phyloP scores from a whole-genome alignment of 1,139 yeast species.

The Pichia sp. region DNA sequence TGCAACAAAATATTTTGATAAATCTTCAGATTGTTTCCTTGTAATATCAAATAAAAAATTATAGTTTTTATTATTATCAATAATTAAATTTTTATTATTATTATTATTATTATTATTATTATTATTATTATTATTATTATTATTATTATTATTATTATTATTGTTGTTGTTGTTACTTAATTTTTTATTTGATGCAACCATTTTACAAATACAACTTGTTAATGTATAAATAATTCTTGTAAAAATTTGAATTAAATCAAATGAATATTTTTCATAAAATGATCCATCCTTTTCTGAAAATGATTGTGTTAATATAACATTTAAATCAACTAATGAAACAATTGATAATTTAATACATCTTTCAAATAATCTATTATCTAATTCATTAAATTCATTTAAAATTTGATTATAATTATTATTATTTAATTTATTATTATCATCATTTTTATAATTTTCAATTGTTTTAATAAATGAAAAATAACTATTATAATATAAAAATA shows the following conservation, averaged over 20 bases:
- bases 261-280: conserved; percentile 15
- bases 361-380: conserved; percentile 8
- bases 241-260: conserved; percentile 23
- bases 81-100: not conserved
- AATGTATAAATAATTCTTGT: conserved; percentile 16
- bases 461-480: conserved; percentile 12
- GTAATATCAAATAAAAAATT: conserved; percentile 10
- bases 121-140: too few relatives aligned
- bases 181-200: conserved; percentile 6
- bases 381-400: conserved; percentile 2
- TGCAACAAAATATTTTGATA: conserved; percentile 9
- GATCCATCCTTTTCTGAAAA: conserved; percentile 16
- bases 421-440: not conserved
- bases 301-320: conserved; percentile 15
- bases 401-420: not conserved
- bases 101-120: too few relatives aligned
- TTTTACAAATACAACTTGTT: conserved; percentile 10
- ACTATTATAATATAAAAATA: conserved; percentile 13
- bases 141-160: too few relatives aligned
- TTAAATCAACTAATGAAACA: conserved; percentile 16
- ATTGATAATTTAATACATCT: conserved; percentile 11
- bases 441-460: not conserved
- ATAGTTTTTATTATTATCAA: conserved; percentile 6
- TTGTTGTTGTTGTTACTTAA: too few relatives aligned
- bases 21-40: conserved; percentile 4